Conservation (phyloP, 208 protist species). For the Acanthamoeba culbertsoni region DNA sequence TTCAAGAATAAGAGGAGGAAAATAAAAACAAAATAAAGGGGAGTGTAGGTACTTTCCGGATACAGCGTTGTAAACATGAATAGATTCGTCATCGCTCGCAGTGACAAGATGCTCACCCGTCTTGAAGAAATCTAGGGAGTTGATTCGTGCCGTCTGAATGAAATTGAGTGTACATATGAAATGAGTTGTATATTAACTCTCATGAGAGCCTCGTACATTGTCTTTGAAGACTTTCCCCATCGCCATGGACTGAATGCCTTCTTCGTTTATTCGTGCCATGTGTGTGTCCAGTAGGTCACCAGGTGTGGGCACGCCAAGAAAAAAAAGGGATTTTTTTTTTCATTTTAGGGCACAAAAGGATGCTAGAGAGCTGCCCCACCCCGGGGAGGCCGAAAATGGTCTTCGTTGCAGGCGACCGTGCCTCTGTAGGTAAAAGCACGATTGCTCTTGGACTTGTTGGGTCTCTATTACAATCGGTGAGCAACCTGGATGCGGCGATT, state of each 20-base stretch:
- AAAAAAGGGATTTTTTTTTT: not conserved
- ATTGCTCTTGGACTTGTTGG: not conserved
- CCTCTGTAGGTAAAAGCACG: slow-evolving; percentile 43
- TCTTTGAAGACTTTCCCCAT: slow-evolving; percentile 72
- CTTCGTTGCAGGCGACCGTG: not conserved
- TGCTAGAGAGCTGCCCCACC: no score
- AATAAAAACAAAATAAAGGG: not conserved
- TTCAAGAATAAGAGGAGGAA: no score
- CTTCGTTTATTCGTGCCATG: slow-evolving; percentile 50
- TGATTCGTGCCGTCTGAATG: slow-evolving; percentile 62
- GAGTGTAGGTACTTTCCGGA: slow-evolving; percentile 65
- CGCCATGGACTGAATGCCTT: slow-evolving; percentile 57
- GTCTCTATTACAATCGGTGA: not conserved
- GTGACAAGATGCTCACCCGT: slow-evolving; percentile 72
- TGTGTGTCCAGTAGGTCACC: not conserved
- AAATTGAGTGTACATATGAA: not conserved
- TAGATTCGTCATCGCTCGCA: slow-evolving; percentile 74
- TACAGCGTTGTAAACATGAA: slow-evolving; percentile 74
- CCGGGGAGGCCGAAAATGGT: not conserved
- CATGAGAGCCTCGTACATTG: not conserved
- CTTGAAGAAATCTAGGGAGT: slow-evolving; percentile 73
- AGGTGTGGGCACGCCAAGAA: no score
- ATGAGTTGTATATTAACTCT: not conserved
- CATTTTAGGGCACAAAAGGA: no score
- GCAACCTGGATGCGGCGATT: not conserved